phyloP scores from a whole-genome alignment of 1,284 basidiomycete species.

The Lignosus rhinocerotis region DNA sequence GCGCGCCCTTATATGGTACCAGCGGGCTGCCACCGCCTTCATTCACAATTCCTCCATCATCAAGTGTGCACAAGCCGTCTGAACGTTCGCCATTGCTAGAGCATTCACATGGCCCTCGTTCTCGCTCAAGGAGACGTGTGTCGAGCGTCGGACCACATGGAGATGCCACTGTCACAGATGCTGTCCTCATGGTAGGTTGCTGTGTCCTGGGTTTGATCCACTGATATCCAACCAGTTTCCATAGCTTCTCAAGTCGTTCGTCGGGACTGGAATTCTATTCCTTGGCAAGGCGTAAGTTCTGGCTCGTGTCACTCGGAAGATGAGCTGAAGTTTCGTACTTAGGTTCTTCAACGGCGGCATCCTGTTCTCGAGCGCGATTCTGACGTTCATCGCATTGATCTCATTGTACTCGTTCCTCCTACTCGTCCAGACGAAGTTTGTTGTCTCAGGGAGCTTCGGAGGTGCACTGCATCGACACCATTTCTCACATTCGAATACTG shows the following conservation, averaged over 20 bases:
- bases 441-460: conserved; percentile 92
- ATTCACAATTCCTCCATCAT: conserved; percentile 26
- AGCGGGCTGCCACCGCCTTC: conserved; percentile 11
- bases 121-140: conserved; percentile 50
- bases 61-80: conserved; percentile 24
- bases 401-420: conserved; percentile 95
- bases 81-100: conserved; percentile 35
- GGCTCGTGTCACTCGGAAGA: background rate
- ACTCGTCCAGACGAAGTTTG: conserved; percentile 86
- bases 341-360: conserved; percentile 96
- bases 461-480: conserved; percentile 45
- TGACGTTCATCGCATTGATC: conserved; percentile 83
- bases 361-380: conserved; percentile 82
- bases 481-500: background rate
- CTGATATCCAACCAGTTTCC: conserved; percentile 6
- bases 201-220: background rate
- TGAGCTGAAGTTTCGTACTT: background rate
- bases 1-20: conserved; percentile 15
- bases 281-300: conserved; percentile 84
- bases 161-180: conserved; percentile 86
- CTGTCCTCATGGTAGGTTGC: conserved; percentile 80
- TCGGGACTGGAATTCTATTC: conserved; percentile 96
- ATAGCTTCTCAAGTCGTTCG: conserved; percentile 91
- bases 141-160: conserved; percentile 63
- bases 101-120: conserved; percentile 19